phyloP scores from a whole-genome alignment of 192 early-diverging fungal genomes.

The Obelidium mucronatum region DNA sequence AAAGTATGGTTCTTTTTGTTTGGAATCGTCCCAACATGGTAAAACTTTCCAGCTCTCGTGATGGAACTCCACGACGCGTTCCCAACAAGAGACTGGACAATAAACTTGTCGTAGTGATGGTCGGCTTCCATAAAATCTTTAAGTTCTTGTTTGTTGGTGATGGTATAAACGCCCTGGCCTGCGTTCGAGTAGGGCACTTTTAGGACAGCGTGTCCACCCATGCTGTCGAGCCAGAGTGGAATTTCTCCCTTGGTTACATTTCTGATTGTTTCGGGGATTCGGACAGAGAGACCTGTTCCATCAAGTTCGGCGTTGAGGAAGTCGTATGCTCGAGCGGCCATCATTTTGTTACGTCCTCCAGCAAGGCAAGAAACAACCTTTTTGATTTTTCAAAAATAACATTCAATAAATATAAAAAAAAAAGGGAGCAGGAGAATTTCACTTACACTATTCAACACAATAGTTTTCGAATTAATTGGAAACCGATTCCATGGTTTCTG shows the following conservation, averaged over 20 bases:
- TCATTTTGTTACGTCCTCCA: constrained; percentile 90
- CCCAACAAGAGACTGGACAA: constrained; percentile 88
- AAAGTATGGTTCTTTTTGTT: constrained; percentile 89
- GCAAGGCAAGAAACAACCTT: constrained; percentile 84
- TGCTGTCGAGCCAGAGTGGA: constrained; percentile 79
- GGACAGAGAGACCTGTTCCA: constrained; percentile 68
- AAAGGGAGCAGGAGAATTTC: neutral
- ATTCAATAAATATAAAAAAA: neutral
- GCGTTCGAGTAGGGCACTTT: constrained; percentile 90
- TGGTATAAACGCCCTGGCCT: constrained; percentile 87
- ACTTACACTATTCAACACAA: constrained; percentile 74
- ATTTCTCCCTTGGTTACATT: constrained; percentile 83
- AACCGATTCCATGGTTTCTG: constrained; percentile 90
- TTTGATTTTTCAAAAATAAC: constrained; percentile 2
- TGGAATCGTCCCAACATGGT: constrained; percentile 90
- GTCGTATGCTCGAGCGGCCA: constrained; percentile 88
- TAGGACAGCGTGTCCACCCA: constrained; percentile 87
- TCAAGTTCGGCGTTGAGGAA: constrained; percentile 82
- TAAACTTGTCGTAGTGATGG: constrained; percentile 92
- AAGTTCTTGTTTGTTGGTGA: constrained; percentile 81
- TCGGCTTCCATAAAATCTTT: constrained; percentile 75
- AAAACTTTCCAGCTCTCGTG: constrained; percentile 80
- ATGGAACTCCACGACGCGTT: constrained; percentile 85
- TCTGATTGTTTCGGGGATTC: constrained; percentile 84
- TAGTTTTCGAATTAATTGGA: constrained; percentile 76